Base-by-base conservation (phyloP, 345 rosid genomes). In the Kernera saxatilis region DNA sequence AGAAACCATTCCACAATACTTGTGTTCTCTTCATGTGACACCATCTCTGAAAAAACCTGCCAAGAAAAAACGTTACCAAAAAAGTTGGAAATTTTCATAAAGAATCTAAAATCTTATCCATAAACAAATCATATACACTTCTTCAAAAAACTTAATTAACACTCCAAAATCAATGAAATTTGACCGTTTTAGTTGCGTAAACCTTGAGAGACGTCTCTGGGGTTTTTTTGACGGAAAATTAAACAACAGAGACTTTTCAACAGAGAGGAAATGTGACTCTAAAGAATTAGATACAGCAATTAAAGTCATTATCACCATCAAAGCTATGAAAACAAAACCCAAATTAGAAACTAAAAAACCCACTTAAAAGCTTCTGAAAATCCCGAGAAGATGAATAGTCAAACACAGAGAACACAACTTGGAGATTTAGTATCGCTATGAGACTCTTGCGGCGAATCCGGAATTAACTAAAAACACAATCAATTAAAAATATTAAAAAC, bases 1-100 rank as follows among this genome's bases (percentile, higher is more conserved):
- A 93, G 87, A 76, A 94, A 27, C 99, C 99, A 91, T 62, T 84
- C 79, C 40, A 75, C 72, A 51, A 78, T 45, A 65, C 75, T 36
- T 49, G 58, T 75, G 64, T 78, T 75, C 64, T 64, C 79, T 64
- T 76, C 79, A 64, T 76, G 79, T 70, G 67, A 64, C 23, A 76
- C 76, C 79, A 76, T 75, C 44, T 70, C 27, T 21, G 7, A 25
- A 10, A 4, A 19, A 6, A 39, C 33, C 72, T 69, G n/a, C 9
- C 30, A 55, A 41, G 7, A n/a, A 26, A 45, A 46, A 54, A 4
- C 10, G 10, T 37, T 21, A 32, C 13, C 29, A 39, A 6, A 18
- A 32, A 51, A 69, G 50, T 30, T 23, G 21, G 22, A 46, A 43
- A 33, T 57, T 69, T 45, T 8, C n/a, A 55, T 30, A 32, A 46